Evolutionary conservation across 306 rosid genomes (phyloP).

Genomic region (Cyamopsis tetragonoloba): DNA sequence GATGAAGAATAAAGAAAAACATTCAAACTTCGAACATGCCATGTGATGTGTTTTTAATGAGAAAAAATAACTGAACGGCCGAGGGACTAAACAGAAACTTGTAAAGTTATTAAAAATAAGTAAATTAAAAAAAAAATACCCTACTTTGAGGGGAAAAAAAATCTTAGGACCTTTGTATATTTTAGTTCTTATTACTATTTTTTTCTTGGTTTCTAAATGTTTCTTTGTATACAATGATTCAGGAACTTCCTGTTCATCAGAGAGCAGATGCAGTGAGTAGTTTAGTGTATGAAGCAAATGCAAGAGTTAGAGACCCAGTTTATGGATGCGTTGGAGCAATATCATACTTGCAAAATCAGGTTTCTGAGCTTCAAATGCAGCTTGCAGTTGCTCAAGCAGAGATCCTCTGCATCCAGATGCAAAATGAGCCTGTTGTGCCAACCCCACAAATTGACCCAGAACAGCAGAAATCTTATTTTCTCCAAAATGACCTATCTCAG

Average conservation of each 20-base stretch:
- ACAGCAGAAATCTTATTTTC: conserved; percentile 39
- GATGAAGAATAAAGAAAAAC: too few species aligned
- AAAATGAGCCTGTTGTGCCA: conserved; percentile 46
- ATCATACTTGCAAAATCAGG: conserved; percentile 74
- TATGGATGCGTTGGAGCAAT: conserved; percentile 92
- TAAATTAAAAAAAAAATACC: too few species aligned
- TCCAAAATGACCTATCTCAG: conserved; percentile 47
- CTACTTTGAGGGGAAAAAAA: too few species aligned
- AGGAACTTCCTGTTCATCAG: conserved; percentile 76
- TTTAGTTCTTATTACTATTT: too few species aligned
- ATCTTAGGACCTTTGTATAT: too few species aligned
- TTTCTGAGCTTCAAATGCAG: conserved; percentile 88
- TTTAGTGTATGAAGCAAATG: conserved; percentile 89
- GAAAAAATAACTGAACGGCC: too few species aligned
- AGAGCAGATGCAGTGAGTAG: conserved; percentile 96
- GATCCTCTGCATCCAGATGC: conserved; percentile 83
- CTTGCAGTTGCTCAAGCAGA: conserved; percentile 91
- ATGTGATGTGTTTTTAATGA: too few species aligned
- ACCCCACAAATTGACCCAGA: conserved; percentile 22
- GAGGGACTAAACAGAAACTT: too few species aligned
- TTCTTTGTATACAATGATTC: not conserved
- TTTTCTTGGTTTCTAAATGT: not conserved
- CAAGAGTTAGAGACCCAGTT: conserved; percentile 86
- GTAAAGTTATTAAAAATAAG: too few species aligned
- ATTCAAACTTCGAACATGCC: too few species aligned